Percentiles rank a stretch among this genome's conserved stretches.
phyloP scores from a whole-genome alignment of 2,329 filamentous ascomycete species.

The Fusarium sp. region DNA sequence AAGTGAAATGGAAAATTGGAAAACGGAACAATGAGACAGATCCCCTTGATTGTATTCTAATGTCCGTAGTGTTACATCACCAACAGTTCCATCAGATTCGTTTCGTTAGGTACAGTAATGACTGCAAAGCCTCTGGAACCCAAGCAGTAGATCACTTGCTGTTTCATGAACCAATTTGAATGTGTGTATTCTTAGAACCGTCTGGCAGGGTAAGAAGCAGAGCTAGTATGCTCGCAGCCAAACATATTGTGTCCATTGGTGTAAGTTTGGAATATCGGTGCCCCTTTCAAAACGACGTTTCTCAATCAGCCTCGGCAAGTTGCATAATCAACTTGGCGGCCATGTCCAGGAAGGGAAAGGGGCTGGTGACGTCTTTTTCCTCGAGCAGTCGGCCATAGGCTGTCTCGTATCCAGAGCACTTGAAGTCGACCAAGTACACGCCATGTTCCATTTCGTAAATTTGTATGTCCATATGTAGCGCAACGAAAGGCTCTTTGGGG shows the following conservation, averaged over 20 bases:
- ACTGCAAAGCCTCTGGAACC: neutral
- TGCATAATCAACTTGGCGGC: slow-evolving; percentile 93
- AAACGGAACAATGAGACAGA: neutral
- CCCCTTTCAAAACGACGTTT: neutral
- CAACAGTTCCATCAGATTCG: neutral
- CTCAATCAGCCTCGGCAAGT: slow-evolving; percentile 80
- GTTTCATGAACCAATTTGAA: neutral
- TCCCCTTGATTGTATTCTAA: neutral
- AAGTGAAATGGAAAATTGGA: neutral
- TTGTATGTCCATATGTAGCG: slow-evolving; percentile 95
- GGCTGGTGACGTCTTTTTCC: slow-evolving; percentile 94
- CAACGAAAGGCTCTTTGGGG: slow-evolving; percentile 73
- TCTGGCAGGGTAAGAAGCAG: neutral
- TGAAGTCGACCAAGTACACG: slow-evolving; percentile 97
- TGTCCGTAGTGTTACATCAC: neutral
- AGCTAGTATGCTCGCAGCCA: neutral
- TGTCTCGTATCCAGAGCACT: slow-evolving; percentile 95
- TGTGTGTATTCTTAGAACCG: neutral
- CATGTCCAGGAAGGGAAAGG: slow-evolving; percentile 95
- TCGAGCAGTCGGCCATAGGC: slow-evolving; percentile 77
- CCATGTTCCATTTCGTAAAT: slow-evolving; percentile 93
- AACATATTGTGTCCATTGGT: neutral
- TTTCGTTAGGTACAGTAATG: neutral
- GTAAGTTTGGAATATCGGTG: neutral
- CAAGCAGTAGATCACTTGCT: neutral